Percentiles rank a stretch among this genome's conserved stretches.
These are phyloP conservation scores for Achaetomiella virescens DNA, from an alignment of 495 filamentous ascomycete genomes.

Conservation along the genomic window DNA sequence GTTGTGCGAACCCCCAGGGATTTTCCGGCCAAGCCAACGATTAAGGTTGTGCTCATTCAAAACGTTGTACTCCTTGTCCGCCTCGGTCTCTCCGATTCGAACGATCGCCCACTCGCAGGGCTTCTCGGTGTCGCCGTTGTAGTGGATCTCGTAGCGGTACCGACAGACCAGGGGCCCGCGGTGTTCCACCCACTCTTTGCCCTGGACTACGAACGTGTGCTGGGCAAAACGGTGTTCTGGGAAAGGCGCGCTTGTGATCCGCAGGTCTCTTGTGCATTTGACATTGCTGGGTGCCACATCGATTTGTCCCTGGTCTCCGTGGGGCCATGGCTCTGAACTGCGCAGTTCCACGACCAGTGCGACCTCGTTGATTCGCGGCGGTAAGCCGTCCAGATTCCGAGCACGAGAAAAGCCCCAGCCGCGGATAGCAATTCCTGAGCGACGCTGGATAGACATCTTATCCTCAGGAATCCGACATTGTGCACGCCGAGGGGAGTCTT, in stretches of 20 bases:
- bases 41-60: constrained; percentile 20
- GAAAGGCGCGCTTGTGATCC: constrained; percentile 49
- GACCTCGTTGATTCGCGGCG: constrained; percentile 27
- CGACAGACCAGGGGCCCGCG: constrained; percentile 36
- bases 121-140: constrained; percentile 12
- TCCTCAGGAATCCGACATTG: constrained; percentile 7
- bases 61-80: not conserved
- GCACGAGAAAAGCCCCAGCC: constrained; percentile 7
- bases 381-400: not conserved
- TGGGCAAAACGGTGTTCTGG: constrained; percentile 28
- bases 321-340: constrained; percentile 31
- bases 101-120: constrained; percentile 31
- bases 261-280: constrained; percentile 33
- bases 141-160: constrained; percentile 26
- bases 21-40: constrained; percentile 35
- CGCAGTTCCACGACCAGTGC: constrained; percentile 45
- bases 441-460: not conserved
- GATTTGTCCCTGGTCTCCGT: constrained; percentile 40
- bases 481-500: not conserved
- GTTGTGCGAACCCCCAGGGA: constrained; percentile 31
- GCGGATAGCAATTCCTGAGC: not conserved
- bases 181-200: constrained; percentile 21
- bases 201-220: not conserved
- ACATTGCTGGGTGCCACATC: constrained; percentile 35
- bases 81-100: constrained; percentile 23